Percentiles rank a stretch among this genome's conserved stretches.
phyloP scores from a whole-genome alignment of 768 basidiomycete species.

The Panaeolus papilionaceus region DNA sequence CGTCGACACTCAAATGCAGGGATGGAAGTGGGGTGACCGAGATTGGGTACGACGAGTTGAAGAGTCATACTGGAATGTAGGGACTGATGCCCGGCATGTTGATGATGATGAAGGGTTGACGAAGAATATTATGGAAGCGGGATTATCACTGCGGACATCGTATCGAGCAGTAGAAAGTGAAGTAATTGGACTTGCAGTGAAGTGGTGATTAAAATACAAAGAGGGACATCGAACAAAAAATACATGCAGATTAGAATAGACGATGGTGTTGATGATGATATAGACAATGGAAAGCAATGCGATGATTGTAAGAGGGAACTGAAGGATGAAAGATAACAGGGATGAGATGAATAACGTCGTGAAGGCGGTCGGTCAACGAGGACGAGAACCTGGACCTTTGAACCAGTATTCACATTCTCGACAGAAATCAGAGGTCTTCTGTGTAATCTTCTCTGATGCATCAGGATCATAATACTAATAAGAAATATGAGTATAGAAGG shows the following conservation, averaged over 20 bases:
- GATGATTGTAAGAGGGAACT: slow-evolving; percentile 17
- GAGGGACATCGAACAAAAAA: slow-evolving; percentile 14
- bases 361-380: slow-evolving; percentile 31
- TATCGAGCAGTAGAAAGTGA: slow-evolving; percentile 90
- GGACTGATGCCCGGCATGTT: slow-evolving; percentile 17
- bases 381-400: slow-evolving; percentile 51
- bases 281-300: slow-evolving; percentile 18
- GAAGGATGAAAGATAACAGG: slow-evolving; percentile 16
- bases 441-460: slow-evolving; percentile 62
- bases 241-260: slow-evolving; percentile 17
- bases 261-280: slow-evolving; percentile 17
- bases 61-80: slow-evolving; percentile 72
- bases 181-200: slow-evolving; percentile 75
- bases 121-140: slow-evolving; percentile 40
- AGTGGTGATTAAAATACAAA: slow-evolving; percentile 55
- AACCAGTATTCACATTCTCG: slow-evolving; percentile 65
- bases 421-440: slow-evolving; percentile 59
- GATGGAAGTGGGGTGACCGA: slow-evolving; percentile 80
- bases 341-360: slow-evolving; percentile 15
- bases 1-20: slow-evolving; percentile 38
- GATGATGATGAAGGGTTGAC: slow-evolving; percentile 37
- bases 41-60: slow-evolving; percentile 87
- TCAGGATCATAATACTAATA: slow-evolving; percentile 76
- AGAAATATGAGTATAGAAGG: slow-evolving; percentile 19
- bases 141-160: slow-evolving; percentile 70